These are phyloP conservation scores for Tylopilus sp. DNA, from an alignment of 768 basidiomycete genomes.

Conservation along the genomic window DNA sequence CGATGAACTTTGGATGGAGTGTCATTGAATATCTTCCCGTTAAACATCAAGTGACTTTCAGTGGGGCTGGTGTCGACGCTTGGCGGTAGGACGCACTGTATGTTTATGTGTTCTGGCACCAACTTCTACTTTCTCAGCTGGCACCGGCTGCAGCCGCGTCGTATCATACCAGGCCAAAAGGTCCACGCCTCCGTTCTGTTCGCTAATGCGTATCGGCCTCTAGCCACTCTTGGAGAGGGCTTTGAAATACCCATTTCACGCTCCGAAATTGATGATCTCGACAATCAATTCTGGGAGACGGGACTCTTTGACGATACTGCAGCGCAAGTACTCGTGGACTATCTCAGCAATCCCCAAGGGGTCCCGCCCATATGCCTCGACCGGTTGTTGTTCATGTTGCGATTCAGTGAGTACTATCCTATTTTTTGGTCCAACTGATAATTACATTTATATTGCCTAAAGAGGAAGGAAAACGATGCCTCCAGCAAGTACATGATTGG, in stretches of 20 bases:
- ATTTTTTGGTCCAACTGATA: neutral
- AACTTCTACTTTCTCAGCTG: constrained; percentile 5
- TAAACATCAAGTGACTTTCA: constrained; percentile 21
- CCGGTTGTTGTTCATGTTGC: constrained; percentile 14
- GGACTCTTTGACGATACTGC: constrained; percentile 20
- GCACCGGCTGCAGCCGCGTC: constrained; percentile 20
- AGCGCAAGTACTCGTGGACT: constrained; percentile 7
- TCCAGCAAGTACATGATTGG: constrained; percentile 15
- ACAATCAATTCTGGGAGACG: constrained; percentile 15
- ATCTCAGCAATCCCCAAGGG: constrained; percentile 10
- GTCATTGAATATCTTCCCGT: constrained; percentile 22
- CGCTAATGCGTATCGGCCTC: constrained; percentile 20
- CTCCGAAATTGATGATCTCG: neutral
- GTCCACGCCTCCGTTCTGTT: constrained; percentile 22
- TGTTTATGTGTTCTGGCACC: neutral
- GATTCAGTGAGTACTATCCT: constrained; percentile 16
- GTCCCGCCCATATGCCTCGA: constrained; percentile 7
- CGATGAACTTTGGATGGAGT: constrained; percentile 17
- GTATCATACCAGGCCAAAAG: constrained; percentile 27
- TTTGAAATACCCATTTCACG: constrained; percentile 20
- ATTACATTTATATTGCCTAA: neutral
- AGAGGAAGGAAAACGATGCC: constrained; percentile 20
- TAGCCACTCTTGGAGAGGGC: constrained; percentile 18
- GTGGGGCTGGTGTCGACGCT: constrained; percentile 12
- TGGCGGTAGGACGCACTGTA: constrained; percentile 11